phyloP scores from a whole-genome alignment of 805 yeast species.

The Schizosaccharomyces lindneri region DNA sequence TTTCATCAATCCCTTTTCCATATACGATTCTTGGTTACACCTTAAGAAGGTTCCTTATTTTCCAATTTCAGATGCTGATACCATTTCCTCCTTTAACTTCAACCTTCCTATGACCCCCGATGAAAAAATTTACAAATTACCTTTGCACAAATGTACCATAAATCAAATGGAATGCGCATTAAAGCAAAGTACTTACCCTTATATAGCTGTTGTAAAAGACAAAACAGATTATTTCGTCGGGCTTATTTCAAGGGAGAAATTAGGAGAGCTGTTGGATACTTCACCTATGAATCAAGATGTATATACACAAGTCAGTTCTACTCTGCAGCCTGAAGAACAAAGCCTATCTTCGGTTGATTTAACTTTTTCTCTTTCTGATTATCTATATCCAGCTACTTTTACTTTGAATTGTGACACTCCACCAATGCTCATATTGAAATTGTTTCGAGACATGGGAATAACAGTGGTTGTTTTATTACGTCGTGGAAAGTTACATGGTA shows the following conservation, averaged over 20 bases:
- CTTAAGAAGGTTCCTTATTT: neutral
- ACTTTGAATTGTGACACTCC: neutral
- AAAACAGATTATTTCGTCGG: neutral
- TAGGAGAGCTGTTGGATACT: neutral
- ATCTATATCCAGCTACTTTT: neutral
- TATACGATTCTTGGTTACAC: neutral
- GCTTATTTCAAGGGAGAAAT: neutral
- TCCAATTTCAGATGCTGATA: neutral
- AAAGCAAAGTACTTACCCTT: neutral
- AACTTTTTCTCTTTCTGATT: neutral
- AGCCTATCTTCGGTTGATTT: neutral
- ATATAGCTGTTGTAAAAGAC: neutral
- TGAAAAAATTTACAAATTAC: neutral
- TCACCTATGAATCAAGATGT: neutral
- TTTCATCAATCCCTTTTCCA: conserved; percentile 16
- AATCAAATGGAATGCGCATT: neutral
- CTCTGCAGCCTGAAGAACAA: neutral
- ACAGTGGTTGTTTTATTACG: neutral
- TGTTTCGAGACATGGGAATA: neutral
- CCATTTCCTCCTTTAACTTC: neutral
- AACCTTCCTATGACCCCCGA: neutral
- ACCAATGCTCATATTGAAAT: neutral
- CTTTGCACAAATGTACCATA: neutral
- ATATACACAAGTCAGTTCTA: neutral
- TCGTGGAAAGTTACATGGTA: neutral